These are phyloP conservation scores for Psilocybe cubensis DNA, from an alignment of 768 basidiomycete species.

Conservation along the genomic window DNA sequence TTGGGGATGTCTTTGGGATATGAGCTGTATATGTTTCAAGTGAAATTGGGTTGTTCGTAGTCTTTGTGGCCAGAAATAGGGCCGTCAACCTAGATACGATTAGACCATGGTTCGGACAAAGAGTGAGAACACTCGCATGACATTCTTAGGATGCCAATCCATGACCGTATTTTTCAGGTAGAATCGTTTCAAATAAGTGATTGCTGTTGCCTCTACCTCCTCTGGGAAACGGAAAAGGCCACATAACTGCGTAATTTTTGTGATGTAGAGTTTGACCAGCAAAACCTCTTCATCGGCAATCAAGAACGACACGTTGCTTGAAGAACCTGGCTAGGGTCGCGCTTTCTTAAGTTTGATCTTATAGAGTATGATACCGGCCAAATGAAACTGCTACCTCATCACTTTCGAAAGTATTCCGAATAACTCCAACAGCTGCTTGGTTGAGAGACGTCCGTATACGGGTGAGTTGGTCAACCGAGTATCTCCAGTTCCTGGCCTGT, in stretches of 20 bases:
- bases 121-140: conserved; percentile 69
- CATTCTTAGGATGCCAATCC: conserved; percentile 99
- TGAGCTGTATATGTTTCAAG: conserved; percentile 82
- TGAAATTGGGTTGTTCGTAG: conserved; percentile 92
- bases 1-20: conserved; percentile 79
- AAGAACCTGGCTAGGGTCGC: conserved; percentile 67
- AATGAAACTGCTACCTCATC: conserved; percentile 62
- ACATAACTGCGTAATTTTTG: conserved; percentile 85
- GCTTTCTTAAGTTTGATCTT: conserved; percentile 12
- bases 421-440: conserved; percentile 72
- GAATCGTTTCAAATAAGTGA: conserved; percentile 93
- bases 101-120: not conserved
- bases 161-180: conserved; percentile 98
- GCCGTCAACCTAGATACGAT: conserved; percentile 78
- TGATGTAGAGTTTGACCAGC: conserved; percentile 87
- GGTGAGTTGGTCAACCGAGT: conserved; percentile 68
- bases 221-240: conserved; percentile 87
- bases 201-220: conserved; percentile 91
- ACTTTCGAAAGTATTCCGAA: conserved; percentile 75
- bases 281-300: conserved; percentile 82
- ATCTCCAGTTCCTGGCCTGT: conserved; percentile 89
- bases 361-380: not conserved
- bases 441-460: conserved; percentile 72
- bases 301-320: conserved; percentile 73
- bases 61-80: conserved; percentile 94